Conservation (phyloP, 805 yeast genomes). For the Candida stauntonica region DNA sequence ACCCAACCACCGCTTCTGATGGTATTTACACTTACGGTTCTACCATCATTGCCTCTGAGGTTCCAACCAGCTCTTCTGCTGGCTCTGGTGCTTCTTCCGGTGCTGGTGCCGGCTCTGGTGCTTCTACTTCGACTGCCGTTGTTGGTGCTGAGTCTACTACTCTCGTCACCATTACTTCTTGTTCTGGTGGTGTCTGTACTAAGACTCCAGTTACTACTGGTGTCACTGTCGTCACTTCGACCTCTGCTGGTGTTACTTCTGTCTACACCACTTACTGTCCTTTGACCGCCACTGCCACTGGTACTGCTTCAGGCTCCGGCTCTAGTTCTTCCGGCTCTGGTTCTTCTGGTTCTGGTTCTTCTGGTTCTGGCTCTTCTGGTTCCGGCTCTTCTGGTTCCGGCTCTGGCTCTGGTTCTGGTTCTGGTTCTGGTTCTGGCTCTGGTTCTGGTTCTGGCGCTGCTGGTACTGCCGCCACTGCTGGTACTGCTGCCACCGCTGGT, state of each 20-base stretch:
- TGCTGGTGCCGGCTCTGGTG: no score
- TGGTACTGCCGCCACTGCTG: background rate
- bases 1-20: background rate
- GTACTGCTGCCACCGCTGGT: background rate
- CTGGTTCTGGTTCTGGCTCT: no score
- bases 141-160: conserved; percentile 15
- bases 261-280: background rate
- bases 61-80: conserved; percentile 2
- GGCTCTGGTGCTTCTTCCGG: no score
- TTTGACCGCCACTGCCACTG: background rate
- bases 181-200: background rate
- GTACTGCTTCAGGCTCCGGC: background rate
- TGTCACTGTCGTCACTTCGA: background rate
- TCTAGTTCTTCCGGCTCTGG: background rate
- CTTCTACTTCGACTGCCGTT: conserved; percentile 20
- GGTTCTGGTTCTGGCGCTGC: background rate
- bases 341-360: background rate
- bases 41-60: conserved; percentile 6
- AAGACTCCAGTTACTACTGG: background rate
- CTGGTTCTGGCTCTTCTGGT: background rate
- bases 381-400: no score
- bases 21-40: no score
- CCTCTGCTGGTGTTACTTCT: background rate
- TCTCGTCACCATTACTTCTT: conserved; percentile 9
- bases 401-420: no score